phyloP scores from a whole-genome alignment of 805 yeast species.

The Candida tallmaniae region DNA sequence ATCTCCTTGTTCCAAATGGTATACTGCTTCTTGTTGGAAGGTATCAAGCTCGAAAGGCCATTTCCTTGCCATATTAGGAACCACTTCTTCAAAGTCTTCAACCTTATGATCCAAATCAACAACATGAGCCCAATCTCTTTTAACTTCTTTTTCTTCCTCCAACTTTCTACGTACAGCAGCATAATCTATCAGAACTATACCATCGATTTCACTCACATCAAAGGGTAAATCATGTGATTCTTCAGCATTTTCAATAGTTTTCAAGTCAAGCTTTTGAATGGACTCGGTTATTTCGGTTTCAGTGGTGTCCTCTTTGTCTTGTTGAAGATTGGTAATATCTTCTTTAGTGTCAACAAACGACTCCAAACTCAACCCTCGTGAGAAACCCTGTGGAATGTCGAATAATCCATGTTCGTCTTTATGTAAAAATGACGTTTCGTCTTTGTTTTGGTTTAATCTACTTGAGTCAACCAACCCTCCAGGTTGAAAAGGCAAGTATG shows the following conservation, averaged over 20 bases:
- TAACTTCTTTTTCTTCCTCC: conserved; percentile 24
- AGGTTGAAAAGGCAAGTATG: conserved; percentile 85
- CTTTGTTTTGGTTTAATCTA: conserved; percentile 15
- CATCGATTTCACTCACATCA: conserved; percentile 45
- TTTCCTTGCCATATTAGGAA: conserved; percentile 87
- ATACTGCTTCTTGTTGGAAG: conserved; percentile 95
- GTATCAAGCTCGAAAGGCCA: conserved; percentile 96
- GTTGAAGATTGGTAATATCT: conserved; percentile 37
- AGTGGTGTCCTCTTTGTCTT: background rate
- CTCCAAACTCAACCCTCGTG: conserved; percentile 57
- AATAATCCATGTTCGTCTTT: conserved; percentile 68
- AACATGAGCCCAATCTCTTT: conserved; percentile 88
- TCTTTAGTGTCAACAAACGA: conserved; percentile 15
- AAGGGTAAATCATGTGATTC: conserved; percentile 8
- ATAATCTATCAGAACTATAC: conserved; percentile 34
- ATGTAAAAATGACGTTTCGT: conserved; percentile 45
- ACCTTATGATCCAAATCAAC: conserved; percentile 82
- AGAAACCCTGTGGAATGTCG: conserved; percentile 78
- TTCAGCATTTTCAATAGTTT: background rate
- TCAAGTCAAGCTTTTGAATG: background rate
- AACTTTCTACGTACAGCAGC: conserved; percentile 17
- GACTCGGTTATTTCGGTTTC: background rate
- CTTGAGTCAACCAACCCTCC: conserved; percentile 57
- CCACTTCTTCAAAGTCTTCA: conserved; percentile 79
- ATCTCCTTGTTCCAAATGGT: conserved; percentile 95